Conservation (phyloP, 352 stramenopile species). For the Pythium phragmitis region DNA sequence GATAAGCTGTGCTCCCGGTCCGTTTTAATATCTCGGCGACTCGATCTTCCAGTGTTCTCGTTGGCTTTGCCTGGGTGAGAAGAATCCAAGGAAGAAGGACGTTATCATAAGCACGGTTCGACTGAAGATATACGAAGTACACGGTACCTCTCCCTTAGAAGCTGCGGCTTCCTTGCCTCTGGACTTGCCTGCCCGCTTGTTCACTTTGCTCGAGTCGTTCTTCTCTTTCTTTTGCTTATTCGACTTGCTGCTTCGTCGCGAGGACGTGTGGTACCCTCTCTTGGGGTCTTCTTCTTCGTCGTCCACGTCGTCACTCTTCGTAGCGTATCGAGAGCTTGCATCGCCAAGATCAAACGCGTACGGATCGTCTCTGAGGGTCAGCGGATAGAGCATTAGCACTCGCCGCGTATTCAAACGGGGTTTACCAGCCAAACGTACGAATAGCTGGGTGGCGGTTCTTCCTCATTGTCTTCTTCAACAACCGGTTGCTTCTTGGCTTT, state of each 20-base stretch:
- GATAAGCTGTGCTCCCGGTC: constrained; percentile 55
- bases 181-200: constrained; percentile 30
- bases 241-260: background rate
- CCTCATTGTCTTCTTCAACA: constrained; percentile 28
- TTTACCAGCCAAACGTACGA: constrained; percentile 24
- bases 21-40: constrained; percentile 76
- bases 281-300: constrained; percentile 14
- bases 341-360: constrained; percentile 70
- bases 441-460: constrained; percentile 57
- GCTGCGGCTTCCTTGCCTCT: constrained; percentile 17
- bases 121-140: background rate
- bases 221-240: constrained; percentile 24
- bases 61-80: constrained; percentile 22
- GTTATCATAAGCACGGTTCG: background rate
- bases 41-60: constrained; percentile 65
- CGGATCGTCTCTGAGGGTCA: constrained; percentile 45
- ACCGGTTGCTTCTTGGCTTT: constrained; percentile 22
- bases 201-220: constrained; percentile 14
- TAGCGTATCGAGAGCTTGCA: constrained; percentile 27
- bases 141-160: constrained; percentile 19
- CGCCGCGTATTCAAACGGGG: background rate
- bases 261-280: background rate
- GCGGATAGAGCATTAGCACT: background rate
- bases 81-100: background rate
- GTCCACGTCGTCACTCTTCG: constrained; percentile 29